phyloP scores from a whole-genome alignment of 2,329 filamentous ascomycete genomes.

The Ophiognomonia clavigignenti-juglandacearum region DNA sequence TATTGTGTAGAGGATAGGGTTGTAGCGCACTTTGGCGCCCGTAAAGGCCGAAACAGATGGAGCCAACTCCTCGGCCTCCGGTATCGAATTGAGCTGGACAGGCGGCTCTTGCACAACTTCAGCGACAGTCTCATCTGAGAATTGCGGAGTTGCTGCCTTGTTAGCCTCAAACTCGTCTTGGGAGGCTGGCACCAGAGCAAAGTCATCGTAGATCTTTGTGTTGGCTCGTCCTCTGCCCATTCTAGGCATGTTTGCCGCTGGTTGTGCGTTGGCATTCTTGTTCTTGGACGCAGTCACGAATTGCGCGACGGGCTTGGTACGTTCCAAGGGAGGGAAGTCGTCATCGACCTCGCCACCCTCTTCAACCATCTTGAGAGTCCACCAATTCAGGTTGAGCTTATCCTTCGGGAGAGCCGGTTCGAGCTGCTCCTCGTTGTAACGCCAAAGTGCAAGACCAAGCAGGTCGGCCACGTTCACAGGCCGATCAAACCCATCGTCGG shows the following conservation, averaged over 20 bases:
- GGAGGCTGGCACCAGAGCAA: constrained; percentile 71
- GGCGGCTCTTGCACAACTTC: constrained; percentile 41
- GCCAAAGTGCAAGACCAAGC: constrained; percentile 75
- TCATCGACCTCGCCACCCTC: constrained; percentile 81
- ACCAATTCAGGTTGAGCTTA: constrained; percentile 75
- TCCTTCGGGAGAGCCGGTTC: constrained; percentile 60
- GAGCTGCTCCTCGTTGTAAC: constrained; percentile 71
- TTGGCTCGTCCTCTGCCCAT: constrained; percentile 62
- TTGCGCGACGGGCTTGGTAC: constrained; percentile 68
- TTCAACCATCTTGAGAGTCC: constrained; percentile 78
- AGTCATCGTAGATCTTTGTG: constrained; percentile 76
- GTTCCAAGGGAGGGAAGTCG: constrained; percentile 74
- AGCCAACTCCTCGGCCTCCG: constrained; percentile 14
- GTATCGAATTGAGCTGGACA: constrained; percentile 35
- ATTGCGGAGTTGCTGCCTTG: constrained; percentile 61
- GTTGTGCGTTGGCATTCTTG: constrained; percentile 15
- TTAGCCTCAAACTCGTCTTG: constrained; percentile 65
- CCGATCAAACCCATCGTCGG: constrained; percentile 57
- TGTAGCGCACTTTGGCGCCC: constrained; percentile 30
- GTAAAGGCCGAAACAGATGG: background rate
- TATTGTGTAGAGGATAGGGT: constrained; percentile 59
- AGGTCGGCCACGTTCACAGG: constrained; percentile 71
- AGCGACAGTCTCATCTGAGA: constrained; percentile 46
- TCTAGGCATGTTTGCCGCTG: constrained; percentile 51
- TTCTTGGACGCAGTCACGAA: constrained; percentile 38